Percentiles rank a stretch among this genome's conserved stretches.
phyloP scores from a whole-genome alignment of 805 yeast species.

The Teunomyces stri region DNA sequence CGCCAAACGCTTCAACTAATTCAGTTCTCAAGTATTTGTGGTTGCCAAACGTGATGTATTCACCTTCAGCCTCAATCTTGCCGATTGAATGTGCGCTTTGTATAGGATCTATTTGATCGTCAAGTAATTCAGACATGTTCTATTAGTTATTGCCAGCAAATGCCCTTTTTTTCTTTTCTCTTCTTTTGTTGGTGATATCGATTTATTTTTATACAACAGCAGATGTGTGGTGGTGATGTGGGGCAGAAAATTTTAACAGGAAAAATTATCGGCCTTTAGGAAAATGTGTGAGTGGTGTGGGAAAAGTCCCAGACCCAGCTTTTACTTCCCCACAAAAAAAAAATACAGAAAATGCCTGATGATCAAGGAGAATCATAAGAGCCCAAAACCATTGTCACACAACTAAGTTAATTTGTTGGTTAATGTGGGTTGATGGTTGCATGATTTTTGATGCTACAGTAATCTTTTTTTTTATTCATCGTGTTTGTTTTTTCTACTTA shows the following conservation, averaged over 20 bases:
- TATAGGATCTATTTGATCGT: background rate
- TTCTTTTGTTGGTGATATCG: background rate
- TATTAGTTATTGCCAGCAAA: background rate
- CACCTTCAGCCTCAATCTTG: conserved; percentile 47
- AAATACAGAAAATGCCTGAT: background rate
- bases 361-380: background rate
- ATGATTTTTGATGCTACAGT: background rate
- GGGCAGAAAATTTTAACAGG: background rate
- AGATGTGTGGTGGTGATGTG: background rate
- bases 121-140: background rate
- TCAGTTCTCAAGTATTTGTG: conserved; percentile 64
- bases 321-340: background rate
- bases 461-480: too few species aligned
- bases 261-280: background rate
- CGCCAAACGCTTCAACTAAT: conserved; percentile 71
- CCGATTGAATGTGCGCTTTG: conserved; percentile 16
- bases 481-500: too few species aligned
- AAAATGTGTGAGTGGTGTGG: background rate
- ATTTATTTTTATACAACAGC: background rate
- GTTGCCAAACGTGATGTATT: conserved; percentile 68
- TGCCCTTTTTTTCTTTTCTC: background rate
- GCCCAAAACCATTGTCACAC: background rate
- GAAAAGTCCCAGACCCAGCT: background rate
- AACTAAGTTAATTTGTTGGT: background rate
- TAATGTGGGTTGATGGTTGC: background rate